These are phyloP conservation scores for Elymus sibiricus DNA, from an alignment of 176 grass and related monocot genomes.

Conservation along the genomic window DNA sequence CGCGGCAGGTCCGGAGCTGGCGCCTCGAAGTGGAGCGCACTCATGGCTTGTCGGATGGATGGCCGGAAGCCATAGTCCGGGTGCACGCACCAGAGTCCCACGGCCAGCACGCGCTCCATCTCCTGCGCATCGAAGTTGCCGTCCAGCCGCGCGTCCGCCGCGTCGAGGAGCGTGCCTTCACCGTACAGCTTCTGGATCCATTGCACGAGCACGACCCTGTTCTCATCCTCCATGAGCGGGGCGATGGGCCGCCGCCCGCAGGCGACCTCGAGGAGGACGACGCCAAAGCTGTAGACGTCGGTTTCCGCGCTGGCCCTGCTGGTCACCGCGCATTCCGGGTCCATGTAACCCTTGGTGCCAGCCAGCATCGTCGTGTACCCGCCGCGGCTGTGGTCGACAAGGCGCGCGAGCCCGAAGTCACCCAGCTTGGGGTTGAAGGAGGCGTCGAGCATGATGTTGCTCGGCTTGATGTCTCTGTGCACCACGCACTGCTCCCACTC, in stretches of 20 bases:
- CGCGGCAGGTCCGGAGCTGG: not conserved
- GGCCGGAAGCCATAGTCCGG: not conserved
- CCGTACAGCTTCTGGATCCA: not conserved
- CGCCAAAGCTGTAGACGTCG: not conserved
- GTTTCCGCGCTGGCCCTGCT: not conserved
- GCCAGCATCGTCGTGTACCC: not conserved
- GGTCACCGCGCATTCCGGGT: not conserved
- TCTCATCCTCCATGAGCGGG: not conserved
- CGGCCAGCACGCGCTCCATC: not conserved
- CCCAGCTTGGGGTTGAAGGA: not conserved
- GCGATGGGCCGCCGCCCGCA: not conserved
- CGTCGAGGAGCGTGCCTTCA: not conserved
- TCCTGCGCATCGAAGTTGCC: not conserved
- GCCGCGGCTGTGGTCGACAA: not conserved
- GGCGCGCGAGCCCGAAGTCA: not conserved
- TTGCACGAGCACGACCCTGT: not conserved
- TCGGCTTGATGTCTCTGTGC: conserved; percentile 2
- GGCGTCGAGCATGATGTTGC: not conserved
- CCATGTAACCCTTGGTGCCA: not conserved
- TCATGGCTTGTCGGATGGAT: not conserved
- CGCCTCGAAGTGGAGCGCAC: not conserved
- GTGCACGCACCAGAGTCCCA: not conserved
- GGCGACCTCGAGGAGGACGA: conserved; percentile 1
- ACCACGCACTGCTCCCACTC: conserved; percentile 11
- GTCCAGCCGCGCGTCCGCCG: not conserved